Conservation (phyloP, 495 filamentous ascomycete species). For the Talaromyces proteolyticus region DNA sequence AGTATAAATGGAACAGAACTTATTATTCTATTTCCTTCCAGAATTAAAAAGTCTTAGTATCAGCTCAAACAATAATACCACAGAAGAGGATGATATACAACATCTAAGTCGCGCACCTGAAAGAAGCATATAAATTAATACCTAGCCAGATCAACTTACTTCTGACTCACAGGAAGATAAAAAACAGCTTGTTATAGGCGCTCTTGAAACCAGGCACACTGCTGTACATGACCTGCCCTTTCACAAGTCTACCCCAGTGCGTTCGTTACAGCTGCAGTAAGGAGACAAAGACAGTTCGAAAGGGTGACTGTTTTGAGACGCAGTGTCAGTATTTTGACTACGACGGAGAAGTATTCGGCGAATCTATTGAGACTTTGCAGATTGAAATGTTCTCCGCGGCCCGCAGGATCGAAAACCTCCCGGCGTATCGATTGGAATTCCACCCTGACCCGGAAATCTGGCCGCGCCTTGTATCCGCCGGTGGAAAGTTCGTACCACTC, state of each 20-base stretch:
- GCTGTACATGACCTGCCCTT: background rate
- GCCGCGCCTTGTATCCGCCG: background rate
- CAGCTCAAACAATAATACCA: no score
- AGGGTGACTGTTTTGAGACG: background rate
- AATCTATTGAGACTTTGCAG: background rate
- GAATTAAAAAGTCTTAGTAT: no score
- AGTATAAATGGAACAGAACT: no score
- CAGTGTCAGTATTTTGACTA: background rate
- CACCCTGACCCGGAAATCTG: constrained; percentile 3
- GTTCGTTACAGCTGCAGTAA: background rate
- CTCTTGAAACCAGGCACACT: background rate
- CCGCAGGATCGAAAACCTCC: background rate
- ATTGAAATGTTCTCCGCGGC: background rate
- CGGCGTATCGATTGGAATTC: background rate
- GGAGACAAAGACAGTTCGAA: background rate
- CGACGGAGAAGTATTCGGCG: background rate
- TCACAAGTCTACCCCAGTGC: background rate
- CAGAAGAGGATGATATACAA: no score
- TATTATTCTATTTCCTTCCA: no score
- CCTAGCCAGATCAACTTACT: background rate
- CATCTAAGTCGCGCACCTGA: no score
- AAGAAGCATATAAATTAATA: background rate
- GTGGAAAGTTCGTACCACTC: constrained; percentile 11
- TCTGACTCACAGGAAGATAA: background rate
- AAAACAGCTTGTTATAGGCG: background rate